Base-by-base conservation (phyloP, 2,329 filamentous ascomycete species). In the Fusarium avenaceum region DNA sequence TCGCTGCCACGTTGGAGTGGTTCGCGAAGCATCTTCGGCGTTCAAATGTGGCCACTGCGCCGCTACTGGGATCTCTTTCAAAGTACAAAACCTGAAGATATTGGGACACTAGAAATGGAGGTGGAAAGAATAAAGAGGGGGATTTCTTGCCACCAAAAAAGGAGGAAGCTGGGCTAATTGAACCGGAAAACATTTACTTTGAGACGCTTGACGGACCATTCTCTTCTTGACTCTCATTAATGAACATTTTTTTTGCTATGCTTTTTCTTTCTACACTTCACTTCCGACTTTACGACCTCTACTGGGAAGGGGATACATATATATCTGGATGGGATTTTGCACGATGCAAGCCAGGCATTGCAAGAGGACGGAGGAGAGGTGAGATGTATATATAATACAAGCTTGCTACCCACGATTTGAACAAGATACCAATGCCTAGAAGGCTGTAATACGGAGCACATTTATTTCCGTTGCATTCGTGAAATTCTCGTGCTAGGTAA, bases 21-120 rank as follows among this genome's bases (percentile, higher is more conserved):
- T 30, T 55, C 60, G 52, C 64, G 63, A 74, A 66, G 71, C 71
- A 74, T 72, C 63, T 51, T 73, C 47, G 72, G 72, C 72, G 72
- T 74, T 74, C 62, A 58, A 69, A 57, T 63, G 70, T 74, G 53
- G 74, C 72, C 48, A 55, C 65, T 46, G 40, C 30, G 67, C 40
- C 50, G 72, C 40, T 53, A 72, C 56, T 57, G 48, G 65, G 67
- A 71, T 70, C 65, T 74, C 45, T 66, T 66, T 67, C 66, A 50
- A 61, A 56, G 49, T 61, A 68, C 50, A 70, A 67, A 50, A 52
- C 53, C 51, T 64, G 53, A 61, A 57, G 61, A 57, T 42, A 44
- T 47, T n/a, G 61, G 61, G 52, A 45, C 19, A 42, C 47, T 52
- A 56, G 66, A 70, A 47, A 52, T 49, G 59, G 48, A 53, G 63